Percentiles rank a stretch among this genome's conserved stretches.
phyloP scores from a whole-genome alignment of 306 rosid species.

The Cicer pinnatifidum region DNA sequence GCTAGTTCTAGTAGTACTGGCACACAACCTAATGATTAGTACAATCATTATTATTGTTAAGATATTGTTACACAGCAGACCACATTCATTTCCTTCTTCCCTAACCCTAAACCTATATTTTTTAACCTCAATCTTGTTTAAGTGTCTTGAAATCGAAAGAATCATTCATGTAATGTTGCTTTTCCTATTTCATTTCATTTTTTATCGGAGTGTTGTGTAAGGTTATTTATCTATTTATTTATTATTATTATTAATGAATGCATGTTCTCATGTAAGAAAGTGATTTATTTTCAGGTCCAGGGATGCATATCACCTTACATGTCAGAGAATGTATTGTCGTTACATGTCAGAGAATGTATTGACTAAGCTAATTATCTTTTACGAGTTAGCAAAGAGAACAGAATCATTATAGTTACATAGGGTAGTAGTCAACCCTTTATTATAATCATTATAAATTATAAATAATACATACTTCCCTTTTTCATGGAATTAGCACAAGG shows the following conservation, averaged over 20 bases:
- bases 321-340: conserved; percentile 55
- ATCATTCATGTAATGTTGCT: background rate
- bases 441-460: background rate
- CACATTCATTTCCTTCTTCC: conserved; percentile 1
- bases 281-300: conserved; percentile 61
- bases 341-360: conserved; percentile 49
- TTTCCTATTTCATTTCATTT: background rate
- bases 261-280: conserved; percentile 24
- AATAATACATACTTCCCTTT: conserved; percentile 22
- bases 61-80: background rate
- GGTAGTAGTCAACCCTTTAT: background rate
- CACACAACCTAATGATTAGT: background rate
- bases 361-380: conserved; percentile 45
- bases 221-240: background rate
- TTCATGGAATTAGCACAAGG: background rate
- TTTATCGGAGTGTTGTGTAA: background rate
- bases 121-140: conserved; percentile 14
- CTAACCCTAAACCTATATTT: background rate
- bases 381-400: conserved; percentile 6
- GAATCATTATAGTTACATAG: background rate
- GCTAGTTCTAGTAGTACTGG: background rate
- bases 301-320: conserved; percentile 81
- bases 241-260: background rate
- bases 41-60: background rate
- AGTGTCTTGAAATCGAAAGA: background rate